phyloP scores from a whole-genome alignment of 1,139 yeast genomes.

The Geotrichum phurueaensis region DNA sequence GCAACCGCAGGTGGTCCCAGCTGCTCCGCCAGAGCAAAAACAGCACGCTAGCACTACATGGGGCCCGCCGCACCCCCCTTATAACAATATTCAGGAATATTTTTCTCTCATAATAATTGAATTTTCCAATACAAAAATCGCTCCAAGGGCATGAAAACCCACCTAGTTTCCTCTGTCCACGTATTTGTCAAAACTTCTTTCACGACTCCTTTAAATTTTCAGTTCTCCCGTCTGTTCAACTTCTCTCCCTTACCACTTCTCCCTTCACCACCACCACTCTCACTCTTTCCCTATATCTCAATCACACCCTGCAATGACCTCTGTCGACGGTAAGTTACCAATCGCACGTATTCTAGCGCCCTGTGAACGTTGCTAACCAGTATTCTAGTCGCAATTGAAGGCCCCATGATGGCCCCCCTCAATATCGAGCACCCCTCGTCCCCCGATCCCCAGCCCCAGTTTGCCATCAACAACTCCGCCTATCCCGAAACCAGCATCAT shows the following conservation, averaged over 20 bases:
- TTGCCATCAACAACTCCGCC: neutral
- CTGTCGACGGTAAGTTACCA: slow-evolving; percentile 13
- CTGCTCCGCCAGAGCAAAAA: no score
- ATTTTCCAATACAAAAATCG: neutral
- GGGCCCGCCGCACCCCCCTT: neutral
- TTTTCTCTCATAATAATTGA: neutral
- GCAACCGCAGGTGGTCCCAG: slow-evolving; percentile 1
- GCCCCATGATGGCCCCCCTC: slow-evolving; percentile 15
- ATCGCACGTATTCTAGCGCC: neutral
- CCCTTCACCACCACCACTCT: neutral
- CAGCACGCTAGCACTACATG: neutral
- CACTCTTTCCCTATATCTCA: neutral
- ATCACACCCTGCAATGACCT: slow-evolving; percentile 3
- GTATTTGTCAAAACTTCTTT: neutral
- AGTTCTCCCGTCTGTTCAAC: neutral
- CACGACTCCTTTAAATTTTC: slow-evolving; percentile 1
- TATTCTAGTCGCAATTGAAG: slow-evolving; percentile 8
- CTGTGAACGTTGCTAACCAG: neutral
- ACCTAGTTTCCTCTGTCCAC: neutral
- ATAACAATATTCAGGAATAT: neutral
- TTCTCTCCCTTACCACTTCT: neutral
- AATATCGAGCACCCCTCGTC: slow-evolving; percentile 10
- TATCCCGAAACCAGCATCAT: slow-evolving; percentile 39
- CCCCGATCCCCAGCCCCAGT: slow-evolving; percentile 7
- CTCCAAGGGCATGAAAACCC: neutral